A percentile compares a stretch with the other conserved stretches of the same genome.
phyloP scores from a whole-genome alignment of 208 protist genomes.

The Balamuthia mandrillaris region DNA sequence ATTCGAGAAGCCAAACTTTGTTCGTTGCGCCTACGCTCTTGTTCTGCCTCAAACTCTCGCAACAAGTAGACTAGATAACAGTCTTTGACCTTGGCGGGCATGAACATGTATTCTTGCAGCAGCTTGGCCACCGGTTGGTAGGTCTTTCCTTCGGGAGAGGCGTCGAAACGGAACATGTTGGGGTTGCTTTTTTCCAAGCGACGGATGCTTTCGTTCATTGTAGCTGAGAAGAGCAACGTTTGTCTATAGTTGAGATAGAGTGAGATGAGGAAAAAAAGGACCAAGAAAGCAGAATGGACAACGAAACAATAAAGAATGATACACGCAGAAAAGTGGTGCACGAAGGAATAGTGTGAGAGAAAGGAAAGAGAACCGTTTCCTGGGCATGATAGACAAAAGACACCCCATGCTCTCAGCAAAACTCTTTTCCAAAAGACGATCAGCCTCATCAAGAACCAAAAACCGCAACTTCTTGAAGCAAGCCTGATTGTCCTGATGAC shows the following conservation, averaged over 20 bases:
- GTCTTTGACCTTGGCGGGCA: constrained; percentile 63
- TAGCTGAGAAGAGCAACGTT: constrained; percentile 79
- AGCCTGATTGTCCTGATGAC: background rate
- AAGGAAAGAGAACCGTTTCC: constrained; percentile 38
- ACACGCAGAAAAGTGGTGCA: too few relatives aligned
- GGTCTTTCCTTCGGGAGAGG: too few relatives aligned
- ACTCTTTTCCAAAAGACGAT: constrained; percentile 63
- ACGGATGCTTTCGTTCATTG: constrained; percentile 55
- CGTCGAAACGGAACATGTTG: constrained; percentile 41
- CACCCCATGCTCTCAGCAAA: constrained; percentile 42
- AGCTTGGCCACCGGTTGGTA: background rate
- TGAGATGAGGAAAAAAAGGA: background rate
- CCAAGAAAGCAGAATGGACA: too few relatives aligned
- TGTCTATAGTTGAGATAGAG: constrained; percentile 47
- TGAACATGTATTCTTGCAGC: constrained; percentile 67
- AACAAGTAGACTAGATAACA: constrained; percentile 59
- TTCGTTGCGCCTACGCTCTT: too few relatives aligned
- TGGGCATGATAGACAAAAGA: constrained; percentile 49
- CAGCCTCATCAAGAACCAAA: constrained; percentile 74
- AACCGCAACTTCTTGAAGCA: constrained; percentile 22
- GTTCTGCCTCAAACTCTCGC: background rate
- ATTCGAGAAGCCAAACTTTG: too few relatives aligned
- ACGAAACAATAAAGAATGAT: too few relatives aligned
- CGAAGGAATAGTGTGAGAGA: too few relatives aligned
- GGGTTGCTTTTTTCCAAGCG: constrained; percentile 38